Conservation (phyloP, 805 yeast species). For the Suhomyces sp. region DNA sequence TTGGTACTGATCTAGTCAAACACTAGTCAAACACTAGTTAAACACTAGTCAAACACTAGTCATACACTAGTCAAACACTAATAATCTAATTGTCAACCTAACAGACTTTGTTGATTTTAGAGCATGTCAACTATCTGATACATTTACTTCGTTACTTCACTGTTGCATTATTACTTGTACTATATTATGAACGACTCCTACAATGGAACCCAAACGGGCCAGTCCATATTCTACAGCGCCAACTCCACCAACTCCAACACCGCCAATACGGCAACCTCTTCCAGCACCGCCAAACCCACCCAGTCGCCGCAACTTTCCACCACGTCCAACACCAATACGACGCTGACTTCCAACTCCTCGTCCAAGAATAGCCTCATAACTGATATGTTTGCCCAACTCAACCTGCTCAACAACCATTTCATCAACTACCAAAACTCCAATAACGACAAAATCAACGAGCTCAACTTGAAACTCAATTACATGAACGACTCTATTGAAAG, state of each 20-base stretch:
- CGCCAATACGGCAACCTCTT: neutral
- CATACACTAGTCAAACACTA: too few relatives aligned
- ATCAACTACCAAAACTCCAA: constrained; percentile 15
- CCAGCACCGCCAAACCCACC: constrained; percentile 1
- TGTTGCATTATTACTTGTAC: neutral
- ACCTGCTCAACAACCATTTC: constrained; percentile 16
- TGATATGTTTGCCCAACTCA: constrained; percentile 14
- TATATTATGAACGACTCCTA: constrained; percentile 6
- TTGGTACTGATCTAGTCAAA: too few relatives aligned
- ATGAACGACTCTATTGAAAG: constrained; percentile 12
- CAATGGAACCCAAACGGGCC: constrained; percentile 1
- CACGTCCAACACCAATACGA: neutral
- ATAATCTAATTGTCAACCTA: too few relatives aligned
- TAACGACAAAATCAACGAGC: constrained; percentile 20
- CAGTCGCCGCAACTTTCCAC: constrained; percentile 1
- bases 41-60: too few relatives aligned
- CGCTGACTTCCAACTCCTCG: neutral
- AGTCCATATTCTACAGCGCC: constrained; percentile 4
- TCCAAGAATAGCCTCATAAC: neutral
- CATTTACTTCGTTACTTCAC: neutral
- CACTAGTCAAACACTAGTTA: too few relatives aligned
- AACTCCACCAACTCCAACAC: constrained; percentile 1
- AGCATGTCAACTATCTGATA: neutral
- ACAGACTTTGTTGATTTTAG: too few relatives aligned
- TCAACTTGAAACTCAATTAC: constrained; percentile 15